These are phyloP conservation scores for Arthrinium puccinioides DNA, from an alignment of 2,329 filamentous ascomycete species.

Conservation along the genomic window DNA sequence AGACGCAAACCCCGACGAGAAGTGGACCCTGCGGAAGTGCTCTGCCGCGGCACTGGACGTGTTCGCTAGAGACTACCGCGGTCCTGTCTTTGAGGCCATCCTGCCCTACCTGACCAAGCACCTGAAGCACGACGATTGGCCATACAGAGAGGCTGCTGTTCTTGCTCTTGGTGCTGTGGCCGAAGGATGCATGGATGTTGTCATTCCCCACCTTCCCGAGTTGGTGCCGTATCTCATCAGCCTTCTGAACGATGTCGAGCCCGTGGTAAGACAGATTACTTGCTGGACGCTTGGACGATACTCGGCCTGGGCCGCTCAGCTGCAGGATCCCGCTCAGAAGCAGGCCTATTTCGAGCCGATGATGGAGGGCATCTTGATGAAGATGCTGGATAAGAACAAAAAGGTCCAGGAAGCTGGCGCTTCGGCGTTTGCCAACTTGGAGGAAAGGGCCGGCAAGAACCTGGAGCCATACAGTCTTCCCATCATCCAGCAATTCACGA, in stretches of 20 bases:
- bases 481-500: slow-evolving; percentile 86
- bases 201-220: slow-evolving; percentile 84
- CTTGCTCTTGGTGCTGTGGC: slow-evolving; percentile 91
- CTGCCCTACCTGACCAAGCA: slow-evolving; percentile 89
- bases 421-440: slow-evolving; percentile 90
- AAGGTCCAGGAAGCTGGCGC: slow-evolving; percentile 95
- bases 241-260: slow-evolving; percentile 75
- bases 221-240: slow-evolving; percentile 86
- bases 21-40: slow-evolving; percentile 94
- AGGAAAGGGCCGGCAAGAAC: slow-evolving; percentile 80
- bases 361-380: slow-evolving; percentile 90
- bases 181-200: slow-evolving; percentile 85
- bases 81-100: slow-evolving; percentile 82
- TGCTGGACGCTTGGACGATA: slow-evolving; percentile 97
- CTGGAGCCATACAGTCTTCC: slow-evolving; percentile 81
- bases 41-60: slow-evolving; percentile 93
- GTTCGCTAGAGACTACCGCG: slow-evolving; percentile 83
- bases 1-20: slow-evolving; percentile 77
- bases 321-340: slow-evolving; percentile 60
- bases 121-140: slow-evolving; percentile 83
- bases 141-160: slow-evolving; percentile 86
- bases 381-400: slow-evolving; percentile 97
- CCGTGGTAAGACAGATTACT: slow-evolving; percentile 91
- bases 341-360: slow-evolving; percentile 84
- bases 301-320: slow-evolving; percentile 80